phyloP scores from a whole-genome alignment of 1,284 basidiomycete species.

The Malassezia equina region DNA sequence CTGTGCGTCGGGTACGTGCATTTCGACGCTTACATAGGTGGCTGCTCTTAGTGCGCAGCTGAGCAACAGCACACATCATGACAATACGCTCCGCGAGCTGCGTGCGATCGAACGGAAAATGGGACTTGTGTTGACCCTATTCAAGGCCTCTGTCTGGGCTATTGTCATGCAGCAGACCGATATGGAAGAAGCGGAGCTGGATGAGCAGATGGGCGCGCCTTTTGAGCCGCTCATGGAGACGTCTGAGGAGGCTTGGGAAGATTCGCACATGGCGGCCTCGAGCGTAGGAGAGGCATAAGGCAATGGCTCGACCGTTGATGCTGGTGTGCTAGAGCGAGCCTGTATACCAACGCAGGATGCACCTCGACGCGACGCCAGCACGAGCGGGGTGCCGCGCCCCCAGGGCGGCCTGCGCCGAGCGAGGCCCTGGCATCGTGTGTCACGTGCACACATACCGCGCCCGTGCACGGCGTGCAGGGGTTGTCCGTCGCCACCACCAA shows the following conservation, averaged over 20 bases:
- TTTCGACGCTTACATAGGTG: slow-evolving; percentile 5
- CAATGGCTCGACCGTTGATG: too few relatives aligned
- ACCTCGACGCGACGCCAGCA: too few relatives aligned
- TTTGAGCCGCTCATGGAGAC: background rate
- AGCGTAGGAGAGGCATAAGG: too few relatives aligned
- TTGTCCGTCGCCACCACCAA: slow-evolving; percentile 1
- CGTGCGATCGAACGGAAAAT: slow-evolving; percentile 83
- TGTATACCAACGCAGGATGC: background rate
- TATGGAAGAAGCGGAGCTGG: slow-evolving; percentile 46
- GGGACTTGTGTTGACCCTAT: slow-evolving; percentile 64
- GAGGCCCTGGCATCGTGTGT: too few relatives aligned
- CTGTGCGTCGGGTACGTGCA: slow-evolving; percentile 30
- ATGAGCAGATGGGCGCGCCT: slow-evolving; percentile 1
- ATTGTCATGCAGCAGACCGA: slow-evolving; percentile 74
- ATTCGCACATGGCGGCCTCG: background rate
- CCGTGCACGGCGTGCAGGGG: background rate
- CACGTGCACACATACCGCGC: background rate
- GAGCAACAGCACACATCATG: slow-evolving; percentile 59
- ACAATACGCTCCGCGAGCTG: slow-evolving; percentile 65
- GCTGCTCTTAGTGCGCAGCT: slow-evolving; percentile 47
- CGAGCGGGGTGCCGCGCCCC: too few relatives aligned
- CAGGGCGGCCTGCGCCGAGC: too few relatives aligned
- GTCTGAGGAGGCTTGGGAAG: background rate
- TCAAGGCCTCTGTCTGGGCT: slow-evolving; percentile 89
- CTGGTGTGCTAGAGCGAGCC: too few relatives aligned